Base-by-base conservation (phyloP, 805 yeast species). In the Saccharomycopsis schoenii region DNA sequence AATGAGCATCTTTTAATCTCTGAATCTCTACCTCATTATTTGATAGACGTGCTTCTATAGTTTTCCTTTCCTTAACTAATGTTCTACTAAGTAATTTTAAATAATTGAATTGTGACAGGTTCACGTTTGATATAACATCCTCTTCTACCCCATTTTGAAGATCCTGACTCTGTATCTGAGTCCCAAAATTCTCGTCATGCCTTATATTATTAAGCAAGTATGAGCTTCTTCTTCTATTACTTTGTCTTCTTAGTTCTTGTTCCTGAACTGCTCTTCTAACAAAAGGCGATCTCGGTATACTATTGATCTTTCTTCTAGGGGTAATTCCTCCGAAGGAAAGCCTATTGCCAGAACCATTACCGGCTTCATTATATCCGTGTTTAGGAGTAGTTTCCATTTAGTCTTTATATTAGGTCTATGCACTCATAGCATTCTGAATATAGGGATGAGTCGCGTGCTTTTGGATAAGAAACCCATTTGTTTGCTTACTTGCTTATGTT, bases 61-160 rank as follows among this genome's bases (percentile, higher is more conserved):
- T 61, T 19, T 56, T 57, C 24, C 41, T 50, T 40, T 61, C 64
- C 5, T 56, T 58, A n/a, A 56, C 42, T 19, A 61, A n/a, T n/a
- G 60, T 55, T 56, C 64, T 55, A 10, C 60, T 56, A 17, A 61
- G 56, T 19, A 56, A 42, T 42, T 56, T 19, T 17, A 61, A 43
- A 34, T 61, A 61, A 25, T 57, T 59, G 14, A 61, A 39, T 34
- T 59, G 64, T 24, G 64, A 55, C 19, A 34, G 19, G 3, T 36
- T 19, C 24, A 39, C 15, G 6, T 34, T 24, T 5, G 17, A 47
- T 15, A 21, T 25, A 1, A 10, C 21, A 10, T 25, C 11, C 25
- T 47, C 50, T 17, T n/a, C 25, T 21, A 11, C 15, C 24, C 21
- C 29, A 47, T 21, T 47, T 4, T 10, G n/a, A 47, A 11, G 9